phyloP scores from a whole-genome alignment of 2,329 filamentous ascomycete genomes.

The Gyromitra esculenta region DNA sequence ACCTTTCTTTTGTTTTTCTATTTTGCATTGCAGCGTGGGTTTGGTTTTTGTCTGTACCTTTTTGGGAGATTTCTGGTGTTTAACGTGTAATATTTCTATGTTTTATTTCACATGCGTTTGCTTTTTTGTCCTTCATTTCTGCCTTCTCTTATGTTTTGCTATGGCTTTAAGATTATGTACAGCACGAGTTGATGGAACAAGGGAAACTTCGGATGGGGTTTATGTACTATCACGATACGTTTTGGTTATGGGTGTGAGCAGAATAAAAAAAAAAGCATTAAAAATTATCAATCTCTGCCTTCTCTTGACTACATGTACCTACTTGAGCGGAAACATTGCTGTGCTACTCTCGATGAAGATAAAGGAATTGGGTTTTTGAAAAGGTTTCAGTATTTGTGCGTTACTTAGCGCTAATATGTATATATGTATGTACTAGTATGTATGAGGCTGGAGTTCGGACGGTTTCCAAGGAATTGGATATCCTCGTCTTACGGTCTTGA shows the following conservation, averaged over 20 bases:
- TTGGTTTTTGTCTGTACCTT: constrained; percentile 42
- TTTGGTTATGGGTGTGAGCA: constrained; percentile 31
- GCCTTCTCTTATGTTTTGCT: constrained; percentile 34
- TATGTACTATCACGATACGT: constrained; percentile 33
- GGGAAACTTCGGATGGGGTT: constrained; percentile 26
- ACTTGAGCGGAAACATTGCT: constrained; percentile 32
- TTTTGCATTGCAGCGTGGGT: constrained; percentile 43
- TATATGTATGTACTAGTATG: background rate
- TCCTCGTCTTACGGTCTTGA: background rate
- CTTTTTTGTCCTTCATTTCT: constrained; percentile 16
- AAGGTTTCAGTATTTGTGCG: constrained; percentile 19
- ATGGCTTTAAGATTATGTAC: constrained; percentile 41
- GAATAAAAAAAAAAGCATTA: constrained; percentile 39
- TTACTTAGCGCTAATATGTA: constrained; percentile 23
- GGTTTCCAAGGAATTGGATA: constrained; percentile 29
- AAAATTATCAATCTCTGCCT: constrained; percentile 18
- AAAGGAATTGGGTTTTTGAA: constrained; percentile 6
- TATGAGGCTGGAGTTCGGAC: constrained; percentile 29
- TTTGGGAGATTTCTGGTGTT: constrained; percentile 26
- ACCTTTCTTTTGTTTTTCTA: constrained; percentile 11
- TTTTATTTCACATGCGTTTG: constrained; percentile 27
- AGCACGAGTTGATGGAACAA: constrained; percentile 32
- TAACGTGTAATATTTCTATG: constrained; percentile 42
- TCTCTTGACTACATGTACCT: background rate
- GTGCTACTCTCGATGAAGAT: background rate